These are phyloP conservation scores for Neurospora sp. DNA, from an alignment of 495 filamentous ascomycete species.

Conservation along the genomic window DNA sequence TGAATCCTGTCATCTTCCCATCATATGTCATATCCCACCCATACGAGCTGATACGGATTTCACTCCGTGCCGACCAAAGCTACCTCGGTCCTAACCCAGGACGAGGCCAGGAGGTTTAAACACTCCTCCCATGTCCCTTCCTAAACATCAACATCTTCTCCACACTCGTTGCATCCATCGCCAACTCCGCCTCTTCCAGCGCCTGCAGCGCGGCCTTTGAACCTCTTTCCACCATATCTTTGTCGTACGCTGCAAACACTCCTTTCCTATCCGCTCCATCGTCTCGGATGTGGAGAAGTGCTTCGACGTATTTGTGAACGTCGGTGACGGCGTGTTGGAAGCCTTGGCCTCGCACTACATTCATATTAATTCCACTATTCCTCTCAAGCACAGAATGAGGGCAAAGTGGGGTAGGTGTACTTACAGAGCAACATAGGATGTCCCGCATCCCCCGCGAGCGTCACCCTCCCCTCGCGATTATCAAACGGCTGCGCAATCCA, in stretches of 20 bases:
- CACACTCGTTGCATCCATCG: conserved; percentile 11
- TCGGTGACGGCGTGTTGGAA: conserved; percentile 40
- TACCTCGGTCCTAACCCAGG: too few species aligned
- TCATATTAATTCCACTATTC: too few species aligned
- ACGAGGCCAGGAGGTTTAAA: not conserved
- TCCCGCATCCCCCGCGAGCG: conserved; percentile 47
- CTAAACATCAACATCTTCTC: conserved; percentile 14
- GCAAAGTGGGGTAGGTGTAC: too few species aligned
- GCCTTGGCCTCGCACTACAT: conserved; percentile 45
- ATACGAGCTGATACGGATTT: too few species aligned
- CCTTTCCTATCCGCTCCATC: conserved; percentile 12
- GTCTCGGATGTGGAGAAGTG: conserved; percentile 18
- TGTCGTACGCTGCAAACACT: conserved; percentile 31
- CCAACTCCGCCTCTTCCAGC: conserved; percentile 11
- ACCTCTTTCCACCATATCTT: conserved; percentile 39
- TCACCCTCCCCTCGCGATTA: conserved; percentile 38
- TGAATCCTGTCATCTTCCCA: not conserved
- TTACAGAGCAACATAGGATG: conserved; percentile 44
- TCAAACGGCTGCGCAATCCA: conserved; percentile 34
- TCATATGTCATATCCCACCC: not conserved
- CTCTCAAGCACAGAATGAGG: too few species aligned
- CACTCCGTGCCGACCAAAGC: too few species aligned
- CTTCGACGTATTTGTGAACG: conserved; percentile 30
- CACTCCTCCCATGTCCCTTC: conserved; percentile 10
- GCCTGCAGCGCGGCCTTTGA: conserved; percentile 32